These are phyloP conservation scores for Euphorbia celastroides DNA, from an alignment of 441 rosid genomes.

Conservation along the genomic window DNA sequence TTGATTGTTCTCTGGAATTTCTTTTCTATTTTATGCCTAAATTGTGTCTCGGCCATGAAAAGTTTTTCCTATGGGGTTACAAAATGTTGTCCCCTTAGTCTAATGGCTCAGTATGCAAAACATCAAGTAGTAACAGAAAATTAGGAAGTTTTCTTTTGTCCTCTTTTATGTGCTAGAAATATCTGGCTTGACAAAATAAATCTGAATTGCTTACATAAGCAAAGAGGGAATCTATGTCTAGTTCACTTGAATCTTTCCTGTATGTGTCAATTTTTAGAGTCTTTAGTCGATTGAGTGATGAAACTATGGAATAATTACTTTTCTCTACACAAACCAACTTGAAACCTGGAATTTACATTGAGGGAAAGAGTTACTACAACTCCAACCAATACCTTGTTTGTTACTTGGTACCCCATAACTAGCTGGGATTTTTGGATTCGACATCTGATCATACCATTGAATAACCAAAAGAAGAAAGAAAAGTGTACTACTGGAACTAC, in stretches of 20 bases:
- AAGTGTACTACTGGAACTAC: not conserved
- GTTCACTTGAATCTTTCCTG: not conserved
- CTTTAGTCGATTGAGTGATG: not conserved
- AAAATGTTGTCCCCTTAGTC: not conserved
- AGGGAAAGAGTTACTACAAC: not conserved
- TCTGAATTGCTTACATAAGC: not conserved
- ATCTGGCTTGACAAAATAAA: not conserved
- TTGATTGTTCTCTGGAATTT: not conserved
- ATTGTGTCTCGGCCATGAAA: not conserved
- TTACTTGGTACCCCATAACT: not conserved
- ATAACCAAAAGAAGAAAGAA: not conserved
- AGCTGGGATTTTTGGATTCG: not conserved
- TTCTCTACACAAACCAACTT: not conserved
- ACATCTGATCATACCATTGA: not conserved
- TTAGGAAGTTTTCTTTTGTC: not conserved
- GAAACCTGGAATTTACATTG: not conserved
- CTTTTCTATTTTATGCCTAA: not conserved
- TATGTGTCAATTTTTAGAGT: not conserved
- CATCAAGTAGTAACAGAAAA: not conserved
- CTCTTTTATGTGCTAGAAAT: not conserved
- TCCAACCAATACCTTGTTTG: not conserved
- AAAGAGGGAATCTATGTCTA: not conserved
- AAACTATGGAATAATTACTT: not conserved
- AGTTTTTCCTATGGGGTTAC: constrained; percentile 13
- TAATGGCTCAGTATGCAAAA: not conserved